These are phyloP conservation scores for Allium fistulosum DNA, from an alignment of 106 monocot species.

Conservation along the genomic window DNA sequence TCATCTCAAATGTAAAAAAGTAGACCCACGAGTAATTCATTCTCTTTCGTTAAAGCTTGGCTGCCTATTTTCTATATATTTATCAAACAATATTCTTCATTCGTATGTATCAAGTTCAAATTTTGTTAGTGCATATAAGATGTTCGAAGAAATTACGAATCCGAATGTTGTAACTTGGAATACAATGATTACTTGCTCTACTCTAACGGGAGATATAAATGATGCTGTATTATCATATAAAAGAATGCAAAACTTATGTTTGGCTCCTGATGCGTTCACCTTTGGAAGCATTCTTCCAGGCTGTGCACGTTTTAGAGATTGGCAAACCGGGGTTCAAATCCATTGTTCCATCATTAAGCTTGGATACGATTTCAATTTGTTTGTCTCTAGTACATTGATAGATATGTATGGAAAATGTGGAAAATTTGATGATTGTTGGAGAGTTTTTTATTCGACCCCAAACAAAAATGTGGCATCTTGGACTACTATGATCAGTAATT, in stretches of 20 bases:
- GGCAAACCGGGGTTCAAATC: slow-evolving; percentile 31
- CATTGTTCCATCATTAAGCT: slow-evolving; percentile 34
- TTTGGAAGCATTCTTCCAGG: slow-evolving; percentile 43
- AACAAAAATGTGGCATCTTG: slow-evolving; percentile 36
- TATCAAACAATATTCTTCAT: slow-evolving; percentile 35
- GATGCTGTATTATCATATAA: slow-evolving; percentile 19
- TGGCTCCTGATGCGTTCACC: slow-evolving; percentile 23
- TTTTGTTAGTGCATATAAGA: slow-evolving; percentile 10
- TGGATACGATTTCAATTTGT: slow-evolving; percentile 32
- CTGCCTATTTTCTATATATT: slow-evolving; percentile 19
- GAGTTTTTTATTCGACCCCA: slow-evolving; percentile 22
- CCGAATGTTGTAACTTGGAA: slow-evolving; percentile 33
- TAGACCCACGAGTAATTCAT: slow-evolving; percentile 20
- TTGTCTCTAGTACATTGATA: slow-evolving; percentile 28
- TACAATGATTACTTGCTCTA: slow-evolving; percentile 16
- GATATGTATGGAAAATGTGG: slow-evolving; percentile 56
- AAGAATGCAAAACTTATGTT: slow-evolving; percentile 1
- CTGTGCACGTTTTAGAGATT: slow-evolving; percentile 23
- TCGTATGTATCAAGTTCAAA: slow-evolving; percentile 3
- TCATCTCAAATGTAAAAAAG: slow-evolving; percentile 9
- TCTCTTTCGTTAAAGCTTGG: slow-evolving; percentile 28
- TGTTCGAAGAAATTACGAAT: slow-evolving; percentile 36
- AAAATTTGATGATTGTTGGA: slow-evolving; percentile 24
- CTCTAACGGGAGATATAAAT: slow-evolving; percentile 14
- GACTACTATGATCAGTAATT: slow-evolving; percentile 51